Conservation (phyloP, 2,329 filamentous ascomycete genomes). For the Cladosporium austrohemisphaericum region DNA sequence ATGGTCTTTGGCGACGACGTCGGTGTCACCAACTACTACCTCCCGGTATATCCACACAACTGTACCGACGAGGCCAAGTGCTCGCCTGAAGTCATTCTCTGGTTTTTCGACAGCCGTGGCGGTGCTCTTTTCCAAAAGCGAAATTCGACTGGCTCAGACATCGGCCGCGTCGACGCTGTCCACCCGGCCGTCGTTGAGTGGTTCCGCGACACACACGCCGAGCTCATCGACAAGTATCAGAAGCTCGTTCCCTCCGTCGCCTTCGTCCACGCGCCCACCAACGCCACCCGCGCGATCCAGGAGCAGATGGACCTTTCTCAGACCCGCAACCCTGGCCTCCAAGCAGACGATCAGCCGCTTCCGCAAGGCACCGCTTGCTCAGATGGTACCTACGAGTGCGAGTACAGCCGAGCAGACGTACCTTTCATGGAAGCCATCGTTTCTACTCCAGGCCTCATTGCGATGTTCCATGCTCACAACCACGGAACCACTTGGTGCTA, state of each 20-base stretch:
- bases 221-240: constrained; percentile 11
- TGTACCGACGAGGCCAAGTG: constrained; percentile 7
- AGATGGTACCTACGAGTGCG: constrained; percentile 26
- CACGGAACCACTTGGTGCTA: constrained; percentile 39
- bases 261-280: constrained; percentile 50
- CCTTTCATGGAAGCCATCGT: constrained; percentile 62
- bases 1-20: constrained; percentile 38
- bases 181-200: constrained; percentile 43
- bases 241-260: constrained; percentile 43
- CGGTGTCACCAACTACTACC: constrained; percentile 53
- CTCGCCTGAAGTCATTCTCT: constrained; percentile 53
- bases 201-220: constrained; percentile 38
- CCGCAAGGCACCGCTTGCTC: constrained; percentile 36
- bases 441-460: constrained; percentile 52
- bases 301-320: constrained; percentile 23
- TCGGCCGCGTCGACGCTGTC: constrained; percentile 43
- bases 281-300: constrained; percentile 36
- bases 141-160: constrained; percentile 23
- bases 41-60: constrained; percentile 45
- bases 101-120: constrained; percentile 70
- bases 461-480: constrained; percentile 62
- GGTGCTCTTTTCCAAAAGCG: constrained; percentile 49
- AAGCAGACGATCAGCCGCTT: constrained; percentile 36
- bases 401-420: constrained; percentile 48
- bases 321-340: constrained; percentile 34